Percentiles rank a stretch among this genome's conserved stretches.
phyloP scores from a whole-genome alignment of 163 green algal genomes.

The Trebouxiophyceae sp. region DNA sequence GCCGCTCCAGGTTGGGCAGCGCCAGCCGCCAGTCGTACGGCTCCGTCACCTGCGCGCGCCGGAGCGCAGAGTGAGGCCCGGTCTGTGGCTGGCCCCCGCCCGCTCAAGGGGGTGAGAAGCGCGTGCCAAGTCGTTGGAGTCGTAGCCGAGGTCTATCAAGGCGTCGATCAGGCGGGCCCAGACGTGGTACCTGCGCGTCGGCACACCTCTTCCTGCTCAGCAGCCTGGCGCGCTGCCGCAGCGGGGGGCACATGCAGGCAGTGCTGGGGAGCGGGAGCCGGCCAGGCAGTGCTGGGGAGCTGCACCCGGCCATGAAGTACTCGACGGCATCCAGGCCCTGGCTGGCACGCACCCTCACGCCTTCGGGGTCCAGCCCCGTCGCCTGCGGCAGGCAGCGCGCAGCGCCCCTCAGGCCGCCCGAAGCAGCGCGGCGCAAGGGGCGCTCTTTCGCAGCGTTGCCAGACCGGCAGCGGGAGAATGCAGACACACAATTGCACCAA shows the following conservation, averaged over 20 bases:
- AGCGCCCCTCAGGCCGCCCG: too few species aligned
- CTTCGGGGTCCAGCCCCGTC: constrained; percentile 59
- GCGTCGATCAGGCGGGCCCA: constrained; percentile 22
- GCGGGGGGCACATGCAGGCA: not conserved
- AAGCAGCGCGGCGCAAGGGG: too few species aligned
- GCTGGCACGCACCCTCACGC: constrained; percentile 54
- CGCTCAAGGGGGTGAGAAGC: not conserved
- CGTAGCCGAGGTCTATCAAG: constrained; percentile 18
- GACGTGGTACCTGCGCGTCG: constrained; percentile 22
- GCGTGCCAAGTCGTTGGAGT: constrained; percentile 15
- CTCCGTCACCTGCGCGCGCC: constrained; percentile 27
- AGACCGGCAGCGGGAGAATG: too few species aligned
- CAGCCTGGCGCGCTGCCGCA: too few species aligned
- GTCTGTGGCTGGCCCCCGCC: too few species aligned
- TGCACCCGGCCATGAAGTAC: constrained; percentile 64
- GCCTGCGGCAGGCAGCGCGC: not conserved
- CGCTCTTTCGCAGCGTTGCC: too few species aligned
- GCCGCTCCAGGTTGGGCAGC: constrained; percentile 48
- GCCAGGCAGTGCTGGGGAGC: too few species aligned
- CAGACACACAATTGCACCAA: too few species aligned
- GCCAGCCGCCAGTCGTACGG: constrained; percentile 82
- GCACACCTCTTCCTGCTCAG: too few species aligned
- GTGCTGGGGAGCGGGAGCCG: too few species aligned
- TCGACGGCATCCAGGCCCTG: constrained; percentile 65
- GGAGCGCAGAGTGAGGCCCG: too few species aligned